Percentiles rank a stretch among this genome's conserved stretches.
Evolutionary conservation across 2,329 filamentous ascomycete genomes (phyloP).

Genomic region (Trichophyton rubrum): DNA sequence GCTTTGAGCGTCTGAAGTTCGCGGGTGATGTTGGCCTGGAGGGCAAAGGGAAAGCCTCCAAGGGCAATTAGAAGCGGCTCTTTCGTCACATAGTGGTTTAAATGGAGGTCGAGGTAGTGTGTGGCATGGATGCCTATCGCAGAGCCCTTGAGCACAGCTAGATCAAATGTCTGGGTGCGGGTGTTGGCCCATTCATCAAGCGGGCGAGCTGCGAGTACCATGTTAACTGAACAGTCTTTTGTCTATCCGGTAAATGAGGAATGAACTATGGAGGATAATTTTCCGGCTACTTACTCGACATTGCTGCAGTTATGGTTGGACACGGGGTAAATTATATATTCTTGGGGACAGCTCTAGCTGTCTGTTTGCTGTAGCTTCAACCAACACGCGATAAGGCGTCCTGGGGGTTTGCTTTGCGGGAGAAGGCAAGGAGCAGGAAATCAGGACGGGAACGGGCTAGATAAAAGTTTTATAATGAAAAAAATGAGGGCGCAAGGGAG

Average conservation of each 20-base stretch:
- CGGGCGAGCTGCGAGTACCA: conserved; percentile 30
- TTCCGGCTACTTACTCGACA: not conserved
- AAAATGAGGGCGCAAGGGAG: not conserved
- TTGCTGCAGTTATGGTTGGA: not conserved
- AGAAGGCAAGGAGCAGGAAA: not conserved
- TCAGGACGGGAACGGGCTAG: not conserved
- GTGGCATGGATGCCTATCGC: conserved; percentile 78
- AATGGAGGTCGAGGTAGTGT: conserved; percentile 70
- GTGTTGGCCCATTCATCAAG: conserved; percentile 47
- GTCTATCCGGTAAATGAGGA: not conserved
- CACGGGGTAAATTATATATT: not conserved
- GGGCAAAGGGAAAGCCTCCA: conserved; percentile 70
- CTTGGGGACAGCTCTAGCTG: conserved; percentile 1
- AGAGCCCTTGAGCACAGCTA: conserved; percentile 60
- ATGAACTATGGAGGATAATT: not conserved
- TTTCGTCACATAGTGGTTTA: conserved; percentile 56
- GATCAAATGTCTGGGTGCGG: conserved; percentile 45
- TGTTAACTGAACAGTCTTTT: not conserved
- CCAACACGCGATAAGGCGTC: not conserved
- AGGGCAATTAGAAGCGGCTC: conserved; percentile 85
- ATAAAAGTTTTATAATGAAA: not conserved
- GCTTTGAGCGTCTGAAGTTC: conserved; percentile 63
- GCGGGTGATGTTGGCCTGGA: conserved; percentile 61
- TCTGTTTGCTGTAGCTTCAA: not conserved
- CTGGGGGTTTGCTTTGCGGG: not conserved